A percentile compares a stretch with the other conserved stretches of the same genome.
These are phyloP conservation scores for Oidiodendron maius DNA, from an alignment of 495 filamentous ascomycete genomes.

Conservation along the genomic window DNA sequence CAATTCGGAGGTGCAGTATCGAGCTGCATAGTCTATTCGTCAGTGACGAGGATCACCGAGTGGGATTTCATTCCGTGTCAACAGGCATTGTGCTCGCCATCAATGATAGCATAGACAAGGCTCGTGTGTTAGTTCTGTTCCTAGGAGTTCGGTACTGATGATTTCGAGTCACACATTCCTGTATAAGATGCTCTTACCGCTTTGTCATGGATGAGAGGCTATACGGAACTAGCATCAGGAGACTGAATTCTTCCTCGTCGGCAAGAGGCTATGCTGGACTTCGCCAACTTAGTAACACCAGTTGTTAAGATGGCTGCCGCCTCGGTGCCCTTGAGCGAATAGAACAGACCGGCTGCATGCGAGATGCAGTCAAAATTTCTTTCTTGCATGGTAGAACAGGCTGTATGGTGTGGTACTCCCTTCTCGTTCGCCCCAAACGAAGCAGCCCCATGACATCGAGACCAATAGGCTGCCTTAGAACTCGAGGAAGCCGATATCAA, in stretches of 20 bases:
- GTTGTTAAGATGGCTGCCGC: background rate
- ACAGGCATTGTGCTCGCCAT: background rate
- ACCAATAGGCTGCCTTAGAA: background rate
- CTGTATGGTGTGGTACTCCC: background rate
- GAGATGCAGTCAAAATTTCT: conserved; percentile 1
- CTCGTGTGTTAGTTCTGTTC: background rate
- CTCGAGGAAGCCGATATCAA: background rate
- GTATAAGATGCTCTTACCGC: background rate
- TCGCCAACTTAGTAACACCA: background rate
- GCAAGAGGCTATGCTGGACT: background rate
- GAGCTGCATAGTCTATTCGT: conserved; percentile 3
- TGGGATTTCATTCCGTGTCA: background rate
- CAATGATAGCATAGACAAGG: background rate
- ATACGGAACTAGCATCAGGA: background rate
- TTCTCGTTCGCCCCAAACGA: background rate
- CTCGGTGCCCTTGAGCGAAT: conserved; percentile 6
- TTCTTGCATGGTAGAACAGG: background rate
- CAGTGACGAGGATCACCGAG: background rate
- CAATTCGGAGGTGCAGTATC: background rate
- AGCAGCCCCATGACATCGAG: background rate
- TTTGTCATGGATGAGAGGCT: background rate
- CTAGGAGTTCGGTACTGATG: background rate
- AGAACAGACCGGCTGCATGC: conserved; percentile 1
- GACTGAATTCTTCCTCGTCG: background rate
- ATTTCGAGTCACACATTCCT: background rate